phyloP scores from a whole-genome alignment of 78 protist genomes.

The Andalucia godoyi region DNA sequence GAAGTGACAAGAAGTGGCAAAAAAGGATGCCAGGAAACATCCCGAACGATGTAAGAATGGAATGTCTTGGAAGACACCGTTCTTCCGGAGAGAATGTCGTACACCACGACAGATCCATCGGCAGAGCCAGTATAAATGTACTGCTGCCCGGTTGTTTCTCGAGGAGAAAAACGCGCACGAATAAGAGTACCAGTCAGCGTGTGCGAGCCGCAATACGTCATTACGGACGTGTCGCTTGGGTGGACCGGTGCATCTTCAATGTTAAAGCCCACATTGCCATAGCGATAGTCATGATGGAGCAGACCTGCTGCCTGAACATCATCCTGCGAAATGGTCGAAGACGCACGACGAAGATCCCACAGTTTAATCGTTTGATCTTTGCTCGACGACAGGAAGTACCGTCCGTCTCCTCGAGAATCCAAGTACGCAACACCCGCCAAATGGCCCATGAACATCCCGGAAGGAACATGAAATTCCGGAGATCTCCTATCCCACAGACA shows the following conservation, averaged over 20 bases:
- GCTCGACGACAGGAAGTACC: slow-evolving; percentile 34
- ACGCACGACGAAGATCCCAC: slow-evolving; percentile 52
- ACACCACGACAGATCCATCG: slow-evolving; percentile 31
- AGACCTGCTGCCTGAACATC: background rate
- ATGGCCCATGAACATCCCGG: slow-evolving; percentile 52
- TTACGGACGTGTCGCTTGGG: slow-evolving; percentile 13
- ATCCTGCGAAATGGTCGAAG: slow-evolving; percentile 1
- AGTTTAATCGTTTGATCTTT: slow-evolving; percentile 61
- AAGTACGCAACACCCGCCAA: slow-evolving; percentile 44
- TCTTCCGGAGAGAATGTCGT: background rate
- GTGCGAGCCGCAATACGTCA: slow-evolving; percentile 48
- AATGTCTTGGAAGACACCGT: background rate
- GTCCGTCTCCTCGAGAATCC: slow-evolving; percentile 41
- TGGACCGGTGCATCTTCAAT: background rate
- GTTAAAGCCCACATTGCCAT: background rate
- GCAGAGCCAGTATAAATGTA: slow-evolving; percentile 51
- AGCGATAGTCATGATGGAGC: slow-evolving; percentile 24
- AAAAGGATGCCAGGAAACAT: slow-evolving; percentile 19
- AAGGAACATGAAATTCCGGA: too few relatives aligned
- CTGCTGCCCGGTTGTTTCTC: slow-evolving; percentile 56
- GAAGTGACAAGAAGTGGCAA: background rate
- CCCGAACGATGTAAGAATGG: slow-evolving; percentile 9
- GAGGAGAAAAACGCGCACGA: slow-evolving; percentile 54
- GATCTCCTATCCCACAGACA: slow-evolving; percentile 59
- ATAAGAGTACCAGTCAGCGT: slow-evolving; percentile 40